Evolutionary conservation across 108 stramenopile genomes (phyloP), one percentile per base, ranked within the genome.

Genomic region (Stephanodiscus triporus): DNA sequence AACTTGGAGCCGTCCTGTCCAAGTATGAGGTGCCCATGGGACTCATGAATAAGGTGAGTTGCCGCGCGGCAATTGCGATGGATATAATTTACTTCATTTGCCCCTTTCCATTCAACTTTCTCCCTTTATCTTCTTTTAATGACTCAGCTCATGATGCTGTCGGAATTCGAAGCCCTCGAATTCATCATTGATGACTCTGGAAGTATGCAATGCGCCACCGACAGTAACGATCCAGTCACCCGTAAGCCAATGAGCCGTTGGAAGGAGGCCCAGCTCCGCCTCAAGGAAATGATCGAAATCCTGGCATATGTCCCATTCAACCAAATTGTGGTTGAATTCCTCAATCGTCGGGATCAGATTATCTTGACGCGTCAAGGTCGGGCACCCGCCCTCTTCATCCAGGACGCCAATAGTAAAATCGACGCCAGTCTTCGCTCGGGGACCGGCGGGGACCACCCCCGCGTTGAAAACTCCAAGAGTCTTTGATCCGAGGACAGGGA

Each of bases 21-120:
- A 86, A 86, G 63, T 86, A 83, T 38, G 85, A 86, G 66, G 85
- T 84, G 22, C 85, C 85, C 61, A 81, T 81, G 65, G 85, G 85
- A 30, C 78, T 86, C 56, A 80, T 86, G 76, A 77, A 80, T 68
- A 66, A 86, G 70, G 49, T 50, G 9, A 17, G 49, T 2, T 8
- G 49, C 17, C 9, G 17, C 9, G 2, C n/a, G n/a, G 20, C 19
- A 50, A 7, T 9, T 50, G 2, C 4, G 9, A 50, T 50, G 17
- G 2, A n/a, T n/a, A n/a, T 20, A 50, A 4, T 20, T 50, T 50
- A 9, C 7, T n/a, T n/a, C n/a, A n/a, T n/a, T n/a, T n/a, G n/a
- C n/a, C n/a, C n/a, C n/a, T n/a, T n/a, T n/a, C n/a, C 17, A 4
- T 8, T 7, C 17, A 4, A 4, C 2, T 17, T 50, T 50, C 9